A percentile compares a stretch with the other conserved stretches of the same genome.
phyloP scores from a whole-genome alignment of 148 eudicot genomes.

The Diospyros kaki region DNA sequence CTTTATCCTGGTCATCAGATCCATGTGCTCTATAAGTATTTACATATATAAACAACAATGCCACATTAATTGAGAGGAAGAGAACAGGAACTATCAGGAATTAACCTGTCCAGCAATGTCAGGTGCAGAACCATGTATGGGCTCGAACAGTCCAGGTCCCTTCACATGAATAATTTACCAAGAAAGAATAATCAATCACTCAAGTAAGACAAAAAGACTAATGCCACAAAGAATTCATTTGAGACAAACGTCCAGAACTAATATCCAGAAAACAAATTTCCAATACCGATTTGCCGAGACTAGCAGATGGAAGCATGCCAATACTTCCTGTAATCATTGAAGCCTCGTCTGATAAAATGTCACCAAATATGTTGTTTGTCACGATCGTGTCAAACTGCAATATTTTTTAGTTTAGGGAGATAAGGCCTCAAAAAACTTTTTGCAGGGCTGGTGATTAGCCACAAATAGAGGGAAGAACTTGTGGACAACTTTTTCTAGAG shows the following conservation, averaged over 20 bases:
- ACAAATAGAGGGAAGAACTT: constrained; percentile 1
- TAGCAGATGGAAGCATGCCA: constrained; percentile 98
- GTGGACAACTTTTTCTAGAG: not conserved
- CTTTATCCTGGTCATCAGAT: constrained; percentile 58
- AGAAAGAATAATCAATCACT: not conserved
- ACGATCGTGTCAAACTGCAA: constrained; percentile 95
- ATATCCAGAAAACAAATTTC: not conserved
- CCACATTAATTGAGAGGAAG: not conserved
- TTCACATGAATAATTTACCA: constrained; percentile 17
- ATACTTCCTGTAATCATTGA: constrained; percentile 97
- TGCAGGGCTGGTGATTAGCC: not conserved
- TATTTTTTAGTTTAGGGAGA: not conserved
- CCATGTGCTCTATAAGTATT: not conserved
- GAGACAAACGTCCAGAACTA: not conserved
- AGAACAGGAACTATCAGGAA: constrained; percentile 1
- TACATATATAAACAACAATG: not conserved
- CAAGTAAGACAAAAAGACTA: not conserved
- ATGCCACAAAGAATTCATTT: not conserved
- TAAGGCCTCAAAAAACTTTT: not conserved
- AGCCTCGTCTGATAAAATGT: constrained; percentile 93
- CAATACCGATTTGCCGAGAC: constrained; percentile 72
- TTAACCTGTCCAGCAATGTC: constrained; percentile 93
- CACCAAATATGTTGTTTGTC: constrained; percentile 93
- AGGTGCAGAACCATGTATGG: constrained; percentile 99
- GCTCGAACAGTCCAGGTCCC: constrained; percentile 98